A percentile compares a stretch with the other conserved stretches of the same genome.
Conservation (phyloP, 1,284 basidiomycete species). For the Taiwanofungus camphoratus region DNA sequence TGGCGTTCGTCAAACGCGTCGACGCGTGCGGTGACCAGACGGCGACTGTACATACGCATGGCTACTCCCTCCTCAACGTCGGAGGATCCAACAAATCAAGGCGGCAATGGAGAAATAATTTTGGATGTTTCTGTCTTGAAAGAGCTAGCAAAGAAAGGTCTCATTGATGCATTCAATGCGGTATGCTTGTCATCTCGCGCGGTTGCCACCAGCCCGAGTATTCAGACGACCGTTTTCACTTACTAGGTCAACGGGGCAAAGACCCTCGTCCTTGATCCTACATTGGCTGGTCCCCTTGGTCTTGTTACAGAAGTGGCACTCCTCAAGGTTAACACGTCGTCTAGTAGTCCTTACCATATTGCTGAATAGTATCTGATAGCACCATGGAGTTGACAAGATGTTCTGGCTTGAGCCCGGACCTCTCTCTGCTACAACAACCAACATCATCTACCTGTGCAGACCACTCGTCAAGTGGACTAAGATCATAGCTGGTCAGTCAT, state of each 20-base stretch:
- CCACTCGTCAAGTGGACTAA: conserved; percentile 84
- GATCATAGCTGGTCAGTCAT: conserved; percentile 79
- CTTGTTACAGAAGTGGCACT: conserved; percentile 89
- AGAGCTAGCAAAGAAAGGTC: conserved; percentile 70
- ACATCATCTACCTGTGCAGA: conserved; percentile 91
- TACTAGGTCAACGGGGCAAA: conserved; percentile 88
- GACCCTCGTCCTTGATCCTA: conserved; percentile 89
- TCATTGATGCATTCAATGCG: conserved; percentile 81
- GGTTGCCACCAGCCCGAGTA: background rate
- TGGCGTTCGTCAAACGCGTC: conserved; percentile 1
- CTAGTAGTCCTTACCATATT: too few species aligned
- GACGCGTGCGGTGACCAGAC: background rate
- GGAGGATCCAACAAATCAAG: conserved; percentile 20
- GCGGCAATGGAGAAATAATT: conserved; percentile 30
- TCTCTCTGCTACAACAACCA: conserved; percentile 77
- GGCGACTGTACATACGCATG: conserved; percentile 4
- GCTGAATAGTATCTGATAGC: conserved; percentile 39
- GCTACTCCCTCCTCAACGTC: conserved; percentile 20
- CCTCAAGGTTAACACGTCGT: conserved; percentile 61
- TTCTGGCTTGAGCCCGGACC: conserved; percentile 96
- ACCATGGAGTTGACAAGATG: conserved; percentile 99
- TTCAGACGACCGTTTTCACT: background rate
- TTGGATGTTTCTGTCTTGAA: conserved; percentile 70
- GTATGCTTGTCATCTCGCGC: conserved; percentile 31
- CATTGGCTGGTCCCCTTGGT: conserved; percentile 87